These are phyloP conservation scores for Sporothrix brasiliensis DNA, from an alignment of 2,329 filamentous ascomycete species.

Conservation along the genomic window DNA sequence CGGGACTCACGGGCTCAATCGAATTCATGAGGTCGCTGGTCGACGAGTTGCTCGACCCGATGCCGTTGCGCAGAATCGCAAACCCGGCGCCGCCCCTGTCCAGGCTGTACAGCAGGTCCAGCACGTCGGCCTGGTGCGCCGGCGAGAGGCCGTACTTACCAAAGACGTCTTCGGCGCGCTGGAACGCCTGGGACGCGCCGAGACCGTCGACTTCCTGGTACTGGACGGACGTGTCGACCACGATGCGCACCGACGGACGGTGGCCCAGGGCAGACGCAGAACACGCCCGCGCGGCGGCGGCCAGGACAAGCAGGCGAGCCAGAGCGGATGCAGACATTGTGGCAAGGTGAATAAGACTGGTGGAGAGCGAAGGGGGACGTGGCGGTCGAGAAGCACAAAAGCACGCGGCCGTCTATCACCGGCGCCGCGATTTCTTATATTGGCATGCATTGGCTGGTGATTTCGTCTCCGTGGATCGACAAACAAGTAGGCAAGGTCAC, in stretches of 20 bases:
- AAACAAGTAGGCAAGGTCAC: too few species aligned
- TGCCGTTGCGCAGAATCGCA: conserved; percentile 13
- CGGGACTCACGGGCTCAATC: conserved; percentile 11
- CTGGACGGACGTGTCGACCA: neutral
- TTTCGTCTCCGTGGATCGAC: too few species aligned
- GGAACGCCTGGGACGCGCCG: conserved; percentile 13
- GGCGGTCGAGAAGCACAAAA: too few species aligned
- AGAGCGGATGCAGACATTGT: neutral
- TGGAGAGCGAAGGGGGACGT: too few species aligned
- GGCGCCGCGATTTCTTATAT: too few species aligned
- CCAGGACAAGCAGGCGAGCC: neutral
- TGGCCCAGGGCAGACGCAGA: neutral
- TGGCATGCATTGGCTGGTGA: too few species aligned
- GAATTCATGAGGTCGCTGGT: conserved; percentile 10
- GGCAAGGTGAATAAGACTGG: neutral
- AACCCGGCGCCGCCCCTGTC: neutral
- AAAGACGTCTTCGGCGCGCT: neutral
- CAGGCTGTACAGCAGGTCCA: conserved; percentile 2
- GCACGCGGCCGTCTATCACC: too few species aligned
- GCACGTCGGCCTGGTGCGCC: conserved; percentile 2
- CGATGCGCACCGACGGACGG: neutral
- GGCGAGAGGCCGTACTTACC: conserved; percentile 9
- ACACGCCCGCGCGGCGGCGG: neutral
- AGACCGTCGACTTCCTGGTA: conserved; percentile 18
- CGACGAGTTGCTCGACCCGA: conserved; percentile 18